Percentiles rank a stretch among this genome's conserved stretches.
Evolutionary conservation across 1,284 basidiomycete species (phyloP).

Genomic region (Austroboletus niveus): DNA sequence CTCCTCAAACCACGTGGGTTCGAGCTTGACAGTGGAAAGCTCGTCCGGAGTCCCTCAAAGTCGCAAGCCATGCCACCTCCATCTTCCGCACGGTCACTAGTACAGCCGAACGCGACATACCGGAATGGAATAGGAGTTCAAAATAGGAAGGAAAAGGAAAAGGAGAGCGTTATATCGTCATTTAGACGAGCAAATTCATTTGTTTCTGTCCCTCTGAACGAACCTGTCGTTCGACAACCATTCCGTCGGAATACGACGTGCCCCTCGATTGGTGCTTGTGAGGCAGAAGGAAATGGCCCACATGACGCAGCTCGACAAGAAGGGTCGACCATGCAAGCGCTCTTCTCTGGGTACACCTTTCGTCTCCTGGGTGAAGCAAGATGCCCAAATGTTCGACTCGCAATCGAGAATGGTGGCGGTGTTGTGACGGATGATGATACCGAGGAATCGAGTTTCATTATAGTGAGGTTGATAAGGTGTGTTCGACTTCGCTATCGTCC

Average conservation of each 20-base stretch:
- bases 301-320: conserved; percentile 8
- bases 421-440: conserved; percentile 38
- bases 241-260: conserved; percentile 44
- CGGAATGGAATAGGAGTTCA: conserved; percentile 1
- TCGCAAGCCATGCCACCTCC: conserved; percentile 26
- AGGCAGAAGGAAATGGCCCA: conserved; percentile 14
- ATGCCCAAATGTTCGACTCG: conserved; percentile 49
- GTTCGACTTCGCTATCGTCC: background rate
- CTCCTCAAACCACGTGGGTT: conserved; percentile 65
- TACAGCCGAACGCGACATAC: background rate
- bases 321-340: conserved; percentile 10
- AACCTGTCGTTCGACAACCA: conserved; percentile 39
- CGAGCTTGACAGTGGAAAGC: conserved; percentile 50
- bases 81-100: conserved; percentile 13
- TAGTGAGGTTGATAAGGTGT: conserved; percentile 72
- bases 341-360: conserved; percentile 58
- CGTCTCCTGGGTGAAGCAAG: conserved; percentile 63
- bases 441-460: conserved; percentile 57
- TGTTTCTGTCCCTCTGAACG: conserved; percentile 36
- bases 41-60: conserved; percentile 57
- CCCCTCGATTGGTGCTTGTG: conserved; percentile 16
- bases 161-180: conserved; percentile 48
- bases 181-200: conserved; percentile 62
- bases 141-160: conserved; percentile 19
- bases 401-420: conserved; percentile 60